Evolutionary conservation across 2,329 filamentous ascomycete genomes (phyloP), one percentile per base, ranked within the genome.

Genomic region (Stagonosporopsis cucurbitacearum): DNA sequence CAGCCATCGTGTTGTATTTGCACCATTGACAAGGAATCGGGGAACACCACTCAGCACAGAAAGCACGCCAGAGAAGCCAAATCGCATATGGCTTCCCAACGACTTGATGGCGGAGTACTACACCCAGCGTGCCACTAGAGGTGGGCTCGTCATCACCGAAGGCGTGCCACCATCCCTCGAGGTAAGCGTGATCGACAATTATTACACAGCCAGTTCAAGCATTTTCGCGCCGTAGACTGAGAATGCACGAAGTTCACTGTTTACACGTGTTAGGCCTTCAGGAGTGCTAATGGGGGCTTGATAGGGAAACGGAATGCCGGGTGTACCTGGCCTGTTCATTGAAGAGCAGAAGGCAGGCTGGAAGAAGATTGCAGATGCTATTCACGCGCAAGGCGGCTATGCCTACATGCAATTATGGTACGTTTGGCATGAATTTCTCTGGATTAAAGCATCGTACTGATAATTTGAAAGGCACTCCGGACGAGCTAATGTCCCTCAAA

Each of bases 71-170:
- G 77, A 80, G 51, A 76, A 72, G 45, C 77, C 73, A 26, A 82
- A 79, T 66, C 78, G 81, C 35, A 72, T 79, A 39, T 85, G 82
- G 77, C 65, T 78, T 30, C 77, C 77, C 1, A 74, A 76, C 7
- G 74, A 78, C 3, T 33, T 69, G 17, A 75, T 77, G 5, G 64
- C 68, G 12, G 77, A 82, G 44, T 81, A 85, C 71, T 85, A 85
- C 65, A 70, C 68, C 6, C 82, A 86, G 62, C 78, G 83, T 25
- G 78, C 76, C 25, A 74, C 77, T 2, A 75, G 78, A 2, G 83
- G 84, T 20, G 85, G 82, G 1, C 74, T 88, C 1, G 64, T 88
- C 28, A 82, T 88, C 56, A 80, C 80, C 2, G 85, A 88, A 65
- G 84, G 78, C 1, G 82, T 82, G 4, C 79, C 78, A 73, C 83